Evolutionary conservation across 805 yeast species (phyloP), one percentile per base, ranked within the genome.

Genomic region (Ogataea paraovalis): DNA sequence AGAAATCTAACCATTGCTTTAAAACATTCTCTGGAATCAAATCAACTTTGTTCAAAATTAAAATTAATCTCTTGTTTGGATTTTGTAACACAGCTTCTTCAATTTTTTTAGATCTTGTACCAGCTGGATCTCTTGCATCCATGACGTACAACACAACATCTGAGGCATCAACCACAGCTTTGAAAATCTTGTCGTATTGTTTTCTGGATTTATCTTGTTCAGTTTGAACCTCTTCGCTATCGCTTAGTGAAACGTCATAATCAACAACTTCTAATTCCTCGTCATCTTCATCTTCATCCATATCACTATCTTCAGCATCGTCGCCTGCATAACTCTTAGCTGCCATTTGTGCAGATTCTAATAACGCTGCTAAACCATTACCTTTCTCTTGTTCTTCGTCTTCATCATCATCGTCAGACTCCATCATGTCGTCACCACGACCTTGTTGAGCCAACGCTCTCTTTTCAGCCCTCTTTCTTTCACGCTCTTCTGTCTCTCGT

Each of bases 51-150:
- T 94, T 94, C 57, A 94, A 71, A 40, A 92, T 79, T 57, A 90
- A 79, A 47, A 94, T 87, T 53, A 94, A 75, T 62, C 97, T 79
- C 68, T 94, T 94, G 45, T 82, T 82, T 50, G 87, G 86, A 57
- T 81, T 79, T 61, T 83, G 85, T 50, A 91, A 70, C 41, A 94
- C 89, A 2, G 95, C 87, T 64, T 88, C 86, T 73, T 94, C 99
- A 38, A 94, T 91, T 63, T 82, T 88, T 64, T 83, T 81, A 8
- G 97, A 90, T 62, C 99, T 81, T 2, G 98, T 92, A 18, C 89
- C 83, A 67, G 88, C 96, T 46, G 99, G 99, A 68, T 94, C 97
- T 68, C 99, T 83, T 1, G 99, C 96, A 69, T 92, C 99, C 61
- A 92, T 72, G n/a, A 92, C 97, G 62, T 94, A 92, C 47, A 91